Percentiles rank a stretch among this genome's conserved stretches.
Evolutionary conservation across 2,329 filamentous ascomycete species (phyloP).

Genomic region (Phoma herbarum): DNA sequence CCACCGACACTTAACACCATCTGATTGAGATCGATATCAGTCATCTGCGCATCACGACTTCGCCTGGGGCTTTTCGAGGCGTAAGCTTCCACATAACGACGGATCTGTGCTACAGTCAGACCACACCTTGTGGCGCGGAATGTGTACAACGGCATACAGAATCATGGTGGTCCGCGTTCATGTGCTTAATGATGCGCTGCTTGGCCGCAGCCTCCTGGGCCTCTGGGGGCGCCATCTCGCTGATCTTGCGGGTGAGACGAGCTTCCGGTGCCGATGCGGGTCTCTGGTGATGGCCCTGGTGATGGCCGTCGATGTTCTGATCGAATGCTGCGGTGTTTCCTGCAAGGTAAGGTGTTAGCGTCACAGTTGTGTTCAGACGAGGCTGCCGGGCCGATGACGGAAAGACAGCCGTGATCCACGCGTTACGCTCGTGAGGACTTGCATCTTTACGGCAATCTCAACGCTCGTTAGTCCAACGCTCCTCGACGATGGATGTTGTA

Average conservation of each 20-base stretch:
- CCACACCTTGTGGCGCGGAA: too few relatives aligned
- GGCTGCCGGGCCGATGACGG: constrained; percentile 21
- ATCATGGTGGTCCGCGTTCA: constrained; percentile 83
- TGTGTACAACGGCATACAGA: constrained; percentile 58
- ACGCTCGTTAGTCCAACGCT: constrained; percentile 23
- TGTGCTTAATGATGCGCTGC: constrained; percentile 76
- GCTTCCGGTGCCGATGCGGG: constrained; percentile 7
- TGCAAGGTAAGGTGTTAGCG: constrained; percentile 13
- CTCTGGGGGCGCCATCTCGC: constrained; percentile 41
- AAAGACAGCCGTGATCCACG: constrained; percentile 19
- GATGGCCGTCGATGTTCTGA: constrained; percentile 9
- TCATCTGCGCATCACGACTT: constrained; percentile 67
- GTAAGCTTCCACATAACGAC: constrained; percentile 80
- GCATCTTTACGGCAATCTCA: constrained; percentile 8
- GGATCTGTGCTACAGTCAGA: constrained; percentile 56
- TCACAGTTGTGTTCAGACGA: constrained; percentile 16
- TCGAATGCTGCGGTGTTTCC: constrained; percentile 4
- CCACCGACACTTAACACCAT: constrained; percentile 68
- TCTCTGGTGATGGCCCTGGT: constrained; percentile 1
- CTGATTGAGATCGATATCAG: constrained; percentile 69
- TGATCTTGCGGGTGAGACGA: not conserved
- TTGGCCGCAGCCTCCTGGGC: constrained; percentile 61
- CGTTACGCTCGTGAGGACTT: constrained; percentile 7
- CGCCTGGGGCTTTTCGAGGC: constrained; percentile 64
- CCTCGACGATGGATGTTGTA: not conserved